A percentile compares a stretch with the other conserved stretches of the same genome.
Conservation (phyloP, 2,329 filamentous ascomycete species). For the Stemphylium beticola region DNA sequence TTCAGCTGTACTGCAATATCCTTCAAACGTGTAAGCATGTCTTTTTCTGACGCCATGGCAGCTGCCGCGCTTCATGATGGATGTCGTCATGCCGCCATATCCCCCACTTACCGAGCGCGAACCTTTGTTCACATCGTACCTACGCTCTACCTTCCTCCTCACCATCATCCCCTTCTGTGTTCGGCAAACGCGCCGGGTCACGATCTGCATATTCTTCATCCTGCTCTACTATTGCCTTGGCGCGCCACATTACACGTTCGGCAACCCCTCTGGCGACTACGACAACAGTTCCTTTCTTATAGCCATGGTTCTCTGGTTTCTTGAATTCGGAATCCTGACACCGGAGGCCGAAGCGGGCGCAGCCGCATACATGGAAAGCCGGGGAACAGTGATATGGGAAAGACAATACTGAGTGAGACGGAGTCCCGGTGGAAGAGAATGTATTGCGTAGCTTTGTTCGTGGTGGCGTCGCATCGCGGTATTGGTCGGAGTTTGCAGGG, state of each 20-base stretch:
- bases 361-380: constrained; percentile 1
- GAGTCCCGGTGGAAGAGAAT: not conserved
- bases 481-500: constrained; percentile 12
- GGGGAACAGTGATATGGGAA: not conserved
- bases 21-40: too few relatives aligned
- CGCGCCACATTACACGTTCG: constrained; percentile 8
- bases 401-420: too few relatives aligned
- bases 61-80: not conserved
- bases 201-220: not conserved
- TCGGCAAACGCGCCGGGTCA: too few relatives aligned
- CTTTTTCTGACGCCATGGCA: too few relatives aligned
- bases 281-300: constrained; percentile 10
- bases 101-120: not conserved
- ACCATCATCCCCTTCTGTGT: not conserved
- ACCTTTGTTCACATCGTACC: not conserved
- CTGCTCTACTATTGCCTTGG: not conserved
- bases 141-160: not conserved
- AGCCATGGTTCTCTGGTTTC: constrained; percentile 9
- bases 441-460: not conserved
- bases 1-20: too few relatives aligned
- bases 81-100: not conserved
- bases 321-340: constrained; percentile 9
- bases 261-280: constrained; percentile 6
- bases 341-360: constrained; percentile 1
- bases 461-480: constrained; percentile 5